phyloP scores from a whole-genome alignment of 208 protist species.

The Leishmania martiniquensis region DNA sequence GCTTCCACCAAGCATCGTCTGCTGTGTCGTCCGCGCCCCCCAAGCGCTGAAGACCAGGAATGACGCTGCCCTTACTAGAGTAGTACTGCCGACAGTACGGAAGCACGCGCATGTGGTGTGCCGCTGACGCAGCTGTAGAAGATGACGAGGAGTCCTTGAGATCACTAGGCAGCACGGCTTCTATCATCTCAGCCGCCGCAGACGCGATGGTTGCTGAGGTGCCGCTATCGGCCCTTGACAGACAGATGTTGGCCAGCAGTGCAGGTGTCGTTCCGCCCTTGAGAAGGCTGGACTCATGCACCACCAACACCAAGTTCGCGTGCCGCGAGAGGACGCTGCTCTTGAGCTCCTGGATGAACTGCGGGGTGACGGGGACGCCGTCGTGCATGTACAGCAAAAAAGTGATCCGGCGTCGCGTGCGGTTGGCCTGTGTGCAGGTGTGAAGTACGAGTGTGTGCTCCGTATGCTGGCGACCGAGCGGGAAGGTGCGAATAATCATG shows the following conservation, averaged over 20 bases:
- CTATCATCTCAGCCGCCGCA: constrained; percentile 23
- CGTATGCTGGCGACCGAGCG: constrained; percentile 71
- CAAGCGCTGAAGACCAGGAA: not conserved
- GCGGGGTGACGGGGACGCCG: constrained; percentile 67
- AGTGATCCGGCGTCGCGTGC: constrained; percentile 78
- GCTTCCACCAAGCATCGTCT: not conserved
- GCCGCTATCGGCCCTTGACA: not conserved
- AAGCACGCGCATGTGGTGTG: constrained; percentile 34
- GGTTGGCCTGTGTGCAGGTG: constrained; percentile 86
- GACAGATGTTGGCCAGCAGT: constrained; percentile 19
- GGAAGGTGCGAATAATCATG: constrained; percentile 83
- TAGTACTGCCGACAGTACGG: constrained; percentile 50
- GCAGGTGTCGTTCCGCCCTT: constrained; percentile 54
- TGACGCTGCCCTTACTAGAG: constrained; percentile 21
- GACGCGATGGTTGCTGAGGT: constrained; percentile 6
- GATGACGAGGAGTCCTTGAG: constrained; percentile 6
- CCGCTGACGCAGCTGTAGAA: not conserved
- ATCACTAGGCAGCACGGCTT: constrained; percentile 25
- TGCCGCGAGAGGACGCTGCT: constrained; percentile 64
- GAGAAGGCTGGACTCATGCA: constrained; percentile 68
- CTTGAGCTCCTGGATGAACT: constrained; percentile 56
- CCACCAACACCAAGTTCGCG: constrained; percentile 82
- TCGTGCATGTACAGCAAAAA: constrained; percentile 82
- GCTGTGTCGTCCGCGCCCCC: not conserved
- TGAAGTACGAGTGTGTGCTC: constrained; percentile 80